Percentiles rank a stretch among this genome's conserved stretches.
These are phyloP conservation scores for Candida nonsorbophila DNA, from an alignment of 805 yeast genomes.

Conservation along the genomic window DNA sequence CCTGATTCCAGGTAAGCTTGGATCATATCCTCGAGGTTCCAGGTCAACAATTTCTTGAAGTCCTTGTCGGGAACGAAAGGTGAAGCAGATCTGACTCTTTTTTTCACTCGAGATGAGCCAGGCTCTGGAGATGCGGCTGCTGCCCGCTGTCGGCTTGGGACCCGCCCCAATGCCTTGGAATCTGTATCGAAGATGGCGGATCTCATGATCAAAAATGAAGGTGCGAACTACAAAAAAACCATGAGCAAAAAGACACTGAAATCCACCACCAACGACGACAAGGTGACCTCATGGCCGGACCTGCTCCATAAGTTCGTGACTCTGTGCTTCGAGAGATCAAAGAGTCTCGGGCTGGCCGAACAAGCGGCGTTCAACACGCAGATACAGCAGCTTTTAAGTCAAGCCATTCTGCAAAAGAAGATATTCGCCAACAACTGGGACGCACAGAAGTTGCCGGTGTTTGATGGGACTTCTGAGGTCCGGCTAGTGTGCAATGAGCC, in stretches of 20 bases:
- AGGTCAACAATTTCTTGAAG: constrained; percentile 8
- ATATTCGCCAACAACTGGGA: too few species aligned
- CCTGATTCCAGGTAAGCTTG: constrained; percentile 26
- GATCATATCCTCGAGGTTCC: constrained; percentile 39
- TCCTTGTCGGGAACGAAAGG: not conserved
- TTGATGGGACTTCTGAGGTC: too few species aligned
- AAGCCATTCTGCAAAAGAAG: too few species aligned
- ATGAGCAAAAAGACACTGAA: constrained; percentile 1
- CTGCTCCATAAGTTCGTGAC: too few species aligned
- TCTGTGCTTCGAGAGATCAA: too few species aligned
- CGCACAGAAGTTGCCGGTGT: too few species aligned
- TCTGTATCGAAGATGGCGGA: constrained; percentile 24
- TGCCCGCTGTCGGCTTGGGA: not conserved
- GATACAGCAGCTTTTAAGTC: too few species aligned
- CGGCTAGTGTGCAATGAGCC: too few species aligned
- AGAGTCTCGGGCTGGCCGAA: too few species aligned
- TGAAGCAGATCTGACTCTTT: not conserved
- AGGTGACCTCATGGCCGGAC: too few species aligned
- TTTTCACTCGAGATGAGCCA: constrained; percentile 1
- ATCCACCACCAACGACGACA: not conserved
- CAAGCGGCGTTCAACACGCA: too few species aligned
- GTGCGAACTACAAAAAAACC: not conserved
- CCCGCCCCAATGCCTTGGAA: constrained; percentile 1
- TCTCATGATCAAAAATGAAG: constrained; percentile 16
- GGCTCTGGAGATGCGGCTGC: not conserved